These are phyloP conservation scores for Asterophora lycoperdoides DNA, from an alignment of 768 basidiomycete genomes.

Conservation along the genomic window DNA sequence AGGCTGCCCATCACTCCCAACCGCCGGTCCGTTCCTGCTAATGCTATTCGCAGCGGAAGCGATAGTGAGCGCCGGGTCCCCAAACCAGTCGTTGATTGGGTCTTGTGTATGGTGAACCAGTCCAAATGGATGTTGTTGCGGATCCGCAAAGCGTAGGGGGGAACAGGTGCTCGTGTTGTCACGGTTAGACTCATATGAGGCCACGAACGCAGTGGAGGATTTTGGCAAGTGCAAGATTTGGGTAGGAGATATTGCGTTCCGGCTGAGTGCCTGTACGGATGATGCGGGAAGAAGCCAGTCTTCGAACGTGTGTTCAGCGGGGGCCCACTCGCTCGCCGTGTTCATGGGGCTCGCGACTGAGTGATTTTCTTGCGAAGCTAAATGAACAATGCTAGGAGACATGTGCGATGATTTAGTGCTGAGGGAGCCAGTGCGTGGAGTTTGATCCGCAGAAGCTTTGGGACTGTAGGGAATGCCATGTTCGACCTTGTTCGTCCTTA, in stretches of 20 bases:
- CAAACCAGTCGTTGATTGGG: conserved; percentile 5
- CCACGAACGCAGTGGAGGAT: neutral
- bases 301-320: conserved; percentile 7
- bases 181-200: neutral
- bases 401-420: conserved; percentile 2
- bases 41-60: neutral
- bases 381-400: conserved; percentile 4
- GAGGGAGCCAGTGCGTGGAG: neutral
- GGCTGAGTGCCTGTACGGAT: neutral
- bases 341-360: neutral
- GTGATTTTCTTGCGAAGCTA: conserved; percentile 5
- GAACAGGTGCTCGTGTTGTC: neutral
- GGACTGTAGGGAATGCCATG: conserved; percentile 2
- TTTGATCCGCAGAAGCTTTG: neutral
- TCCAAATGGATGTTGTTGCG: conserved; percentile 1
- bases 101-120: neutral
- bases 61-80: conserved; percentile 1
- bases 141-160: neutral
- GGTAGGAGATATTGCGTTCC: neutral
- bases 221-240: neutral
- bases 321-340: conserved; percentile 3
- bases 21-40: conserved; percentile 8
- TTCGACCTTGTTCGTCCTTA: conserved; percentile 6
- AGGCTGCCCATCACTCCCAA: neutral
- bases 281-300: conserved; percentile 11